Evolutionary conservation across 2,329 filamentous ascomycete genomes (phyloP), one percentile per base, ranked within the genome.

Genomic region (Penicillium expansum): DNA sequence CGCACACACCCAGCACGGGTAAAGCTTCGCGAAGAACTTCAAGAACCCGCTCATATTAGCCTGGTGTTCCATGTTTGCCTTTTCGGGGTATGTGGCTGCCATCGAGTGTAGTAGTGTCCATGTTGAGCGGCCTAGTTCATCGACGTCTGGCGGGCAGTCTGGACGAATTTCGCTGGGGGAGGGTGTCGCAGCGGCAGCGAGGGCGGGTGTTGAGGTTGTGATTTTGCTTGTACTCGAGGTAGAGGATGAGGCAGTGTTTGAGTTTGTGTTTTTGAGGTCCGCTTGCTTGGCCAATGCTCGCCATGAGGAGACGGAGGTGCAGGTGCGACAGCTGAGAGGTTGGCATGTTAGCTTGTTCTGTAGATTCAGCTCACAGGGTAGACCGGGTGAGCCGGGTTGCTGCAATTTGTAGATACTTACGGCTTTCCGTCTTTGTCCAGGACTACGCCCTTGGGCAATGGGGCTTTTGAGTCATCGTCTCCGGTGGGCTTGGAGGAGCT

Each of bases 61-160:
- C 71, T 97, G 91, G 66, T 96, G 85, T 10, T 79, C 74, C 0
- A 79, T 73, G 0, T 87, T 84, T 0, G 94, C 91, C 8, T 72
- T 75, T 8, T 82, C 79, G 1, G 94, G 94, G 73, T 97, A 99
- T 14, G 85, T 85, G 0, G 92, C 94, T 14, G 93, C 90, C 62
- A 99, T 90, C 9, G 89, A 88, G 79, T 99, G 94, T 1, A 99
- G 85, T 20, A 99, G 83, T 0, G 92, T 97, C 94, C 94, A 99
- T 13, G 91, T 90, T 58, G 87, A 87, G 60, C 92, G 90, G 48
- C 94, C 94, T 5, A 99, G 86, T 16, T 82, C 77, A 71, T 96
- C 91, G 62, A 97, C 91, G 71, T 97, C 92, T 1, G 94, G 89
- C 0, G 94, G 94, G 71, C 93, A 97, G 74, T 96, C 89, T 56